These are phyloP conservation scores for Trichomonascus vanleenenianus DNA, from an alignment of 805 yeast species.

Conservation along the genomic window DNA sequence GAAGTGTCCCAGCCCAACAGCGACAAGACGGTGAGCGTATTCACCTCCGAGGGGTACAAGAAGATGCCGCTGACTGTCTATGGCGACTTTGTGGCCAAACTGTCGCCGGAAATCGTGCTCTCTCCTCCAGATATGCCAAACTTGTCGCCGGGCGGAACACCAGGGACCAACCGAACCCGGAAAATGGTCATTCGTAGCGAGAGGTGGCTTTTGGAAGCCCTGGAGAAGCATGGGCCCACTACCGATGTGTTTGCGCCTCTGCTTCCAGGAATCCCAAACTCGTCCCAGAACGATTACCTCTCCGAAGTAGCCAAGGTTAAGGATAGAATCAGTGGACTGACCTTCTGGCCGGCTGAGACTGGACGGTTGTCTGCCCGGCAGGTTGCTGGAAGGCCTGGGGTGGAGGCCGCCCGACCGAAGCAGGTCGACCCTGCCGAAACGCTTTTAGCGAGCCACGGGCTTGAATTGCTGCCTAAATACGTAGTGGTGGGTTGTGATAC, in stretches of 20 bases:
- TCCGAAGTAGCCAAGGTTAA: slow-evolving; percentile 11
- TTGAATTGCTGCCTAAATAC: slow-evolving; percentile 12
- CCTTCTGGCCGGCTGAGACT: slow-evolving; percentile 4
- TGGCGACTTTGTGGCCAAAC: slow-evolving; percentile 14
- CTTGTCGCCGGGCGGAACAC: slow-evolving; percentile 21
- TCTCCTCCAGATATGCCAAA: slow-evolving; percentile 30
- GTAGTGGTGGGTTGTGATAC: slow-evolving; percentile 19
- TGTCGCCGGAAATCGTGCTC: slow-evolving; percentile 29
- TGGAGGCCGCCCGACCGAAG: not conserved
- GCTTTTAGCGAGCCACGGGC: slow-evolving; percentile 3
- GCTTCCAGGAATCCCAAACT: slow-evolving; percentile 24
- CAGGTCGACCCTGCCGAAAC: not conserved
- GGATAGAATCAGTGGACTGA: slow-evolving; percentile 14
- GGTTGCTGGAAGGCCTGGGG: not conserved
- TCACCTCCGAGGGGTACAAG: slow-evolving; percentile 32
- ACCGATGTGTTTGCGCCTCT: slow-evolving; percentile 25
- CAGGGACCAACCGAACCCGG: slow-evolving; percentile 31
- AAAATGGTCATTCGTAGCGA: slow-evolving; percentile 31
- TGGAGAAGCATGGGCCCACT: slow-evolving; percentile 6
- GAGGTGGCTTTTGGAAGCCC: slow-evolving; percentile 26
- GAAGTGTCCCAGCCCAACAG: slow-evolving; percentile 29
- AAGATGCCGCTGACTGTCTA: slow-evolving; percentile 21
- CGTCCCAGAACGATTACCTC: slow-evolving; percentile 19
- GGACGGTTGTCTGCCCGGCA: not conserved
- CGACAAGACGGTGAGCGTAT: slow-evolving; percentile 24